Base-by-base conservation (phyloP, 2,329 filamentous ascomycete genomes). In the Aspergillus pseudoviridinutans region DNA sequence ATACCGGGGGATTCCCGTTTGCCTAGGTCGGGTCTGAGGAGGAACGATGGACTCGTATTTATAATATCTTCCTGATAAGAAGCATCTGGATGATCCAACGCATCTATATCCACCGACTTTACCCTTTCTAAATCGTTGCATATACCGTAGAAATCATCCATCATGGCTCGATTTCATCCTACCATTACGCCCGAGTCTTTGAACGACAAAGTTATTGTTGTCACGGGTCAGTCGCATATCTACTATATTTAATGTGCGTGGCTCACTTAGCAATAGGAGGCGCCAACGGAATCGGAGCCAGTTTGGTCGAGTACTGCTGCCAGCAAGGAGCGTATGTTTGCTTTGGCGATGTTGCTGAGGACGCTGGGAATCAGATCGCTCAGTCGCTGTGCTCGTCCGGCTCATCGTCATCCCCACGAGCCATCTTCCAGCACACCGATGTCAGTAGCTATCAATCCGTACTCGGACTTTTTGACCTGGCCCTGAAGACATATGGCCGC, bases 391-490 rank as follows among this genome's bases (percentile, higher is more conserved):
- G 38, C 7, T 51, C 53, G 3, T 61, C 65, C 9, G 58, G 59
- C 25, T 56, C 64, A 27, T 62, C 61, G 3, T 61, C 64, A 27
- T 59, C 63, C 9, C 63, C 66, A 1, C 54, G 65, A 2, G 65
- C 64, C 20, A 65, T 68, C 49, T 82, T 80, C 66, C 70, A 76
- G 14, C 64, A 69, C 20, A 74, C 74, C 32, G 78, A 83, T 64
- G 78, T 82, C 8, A 73, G 74, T 9, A 66, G 74, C 47, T 81
- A 83, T 62, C 62, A 72, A n/a, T 74, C 77, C 14, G 75, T 80
- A 28, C 65, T 82, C 29, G 68, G 69, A 3, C 68, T 83, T 4
- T 83, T 82, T 64, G 75, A 80, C 25, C 59, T 71, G 2, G 79
- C 80, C 0, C 74, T 76, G 46, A 66, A 74, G 6, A 72, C 69